Base-by-base conservation (phyloP, 306 rosid species). In the Rosa lucieae region DNA sequence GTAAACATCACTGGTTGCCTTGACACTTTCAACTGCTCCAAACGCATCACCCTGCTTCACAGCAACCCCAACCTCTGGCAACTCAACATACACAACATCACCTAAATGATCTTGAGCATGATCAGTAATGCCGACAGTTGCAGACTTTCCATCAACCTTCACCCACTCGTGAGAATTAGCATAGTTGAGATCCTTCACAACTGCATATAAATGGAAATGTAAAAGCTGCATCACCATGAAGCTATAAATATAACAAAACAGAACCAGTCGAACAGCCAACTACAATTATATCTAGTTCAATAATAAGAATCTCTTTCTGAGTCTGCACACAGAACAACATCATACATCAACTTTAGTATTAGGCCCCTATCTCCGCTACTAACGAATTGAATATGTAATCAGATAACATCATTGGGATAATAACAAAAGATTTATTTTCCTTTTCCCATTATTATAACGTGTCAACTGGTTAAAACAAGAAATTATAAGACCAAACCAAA, bases 71-170 rank as follows among this genome's bases (percentile, higher is more conserved):
- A 91, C 88, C 65, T 95, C 99, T 2, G 98, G 98, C 87, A 89
- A 35, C 86, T 95, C 98, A 74, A 95, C 94, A 46, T 90, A 95
- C 23, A 95, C 98, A 82, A 91, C 99, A 86, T 95, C 99, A 20
- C 99, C 97, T 76, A 95, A 88, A 84, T 95, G 99, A 84, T 93
- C 96, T 85, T 95, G 99, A 51, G 98, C 99, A 80, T 95, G 98
- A 77, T 93, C 93, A 21, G 97, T 91, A 82, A 95, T 89, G 76
- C 99, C 99, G 56, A 95, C 77, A 20, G 92, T 87, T 51, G 91
- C 97, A 20, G 91, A 84, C 23, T 90, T 85, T 71, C 96, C 98
- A 17, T 93, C 97, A 77, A 93, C 90, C 63, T 90, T 93, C 74
- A 86, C 96, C 99, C 99, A 93, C 78, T 95, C 98, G 48, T 95